phyloP scores from a whole-genome alignment of 495 filamentous ascomycete genomes.

The Neurospora tetraspora region DNA sequence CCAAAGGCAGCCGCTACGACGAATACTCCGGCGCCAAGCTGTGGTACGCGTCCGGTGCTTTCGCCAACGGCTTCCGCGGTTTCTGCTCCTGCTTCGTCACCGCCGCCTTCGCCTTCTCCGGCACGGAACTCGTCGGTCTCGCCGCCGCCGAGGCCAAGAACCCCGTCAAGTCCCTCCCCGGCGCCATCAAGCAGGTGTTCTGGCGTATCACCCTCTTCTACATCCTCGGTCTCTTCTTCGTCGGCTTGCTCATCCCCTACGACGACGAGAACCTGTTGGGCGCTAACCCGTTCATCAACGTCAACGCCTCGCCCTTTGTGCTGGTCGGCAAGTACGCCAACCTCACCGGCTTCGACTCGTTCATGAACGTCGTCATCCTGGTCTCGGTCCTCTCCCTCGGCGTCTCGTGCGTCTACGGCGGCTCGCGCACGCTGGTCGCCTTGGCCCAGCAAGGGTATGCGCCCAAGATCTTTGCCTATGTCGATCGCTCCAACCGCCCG shows the following conservation, averaged over 20 bases:
- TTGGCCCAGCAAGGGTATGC: slow-evolving; percentile 48
- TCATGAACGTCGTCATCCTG: slow-evolving; percentile 68
- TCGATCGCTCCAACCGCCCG: slow-evolving; percentile 50
- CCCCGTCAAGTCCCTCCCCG: slow-evolving; percentile 53
- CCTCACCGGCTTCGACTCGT: slow-evolving; percentile 53
- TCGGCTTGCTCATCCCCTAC: slow-evolving; percentile 60
- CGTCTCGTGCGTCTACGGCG: slow-evolving; percentile 57
- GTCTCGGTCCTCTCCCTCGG: slow-evolving; percentile 59
- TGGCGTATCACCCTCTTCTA: slow-evolving; percentile 70
- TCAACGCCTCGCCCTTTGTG: slow-evolving; percentile 65
- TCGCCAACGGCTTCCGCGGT: slow-evolving; percentile 60
- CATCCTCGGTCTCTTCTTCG: slow-evolving; percentile 59
- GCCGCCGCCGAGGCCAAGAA: slow-evolving; percentile 61
- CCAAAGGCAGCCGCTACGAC: slow-evolving; percentile 34
- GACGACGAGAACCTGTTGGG: slow-evolving; percentile 44
- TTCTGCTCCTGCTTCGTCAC: slow-evolving; percentile 67
- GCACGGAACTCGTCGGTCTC: slow-evolving; percentile 64
- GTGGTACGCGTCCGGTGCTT: slow-evolving; percentile 63
- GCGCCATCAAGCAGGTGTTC: slow-evolving; percentile 64
- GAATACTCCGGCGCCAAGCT: slow-evolving; percentile 51
- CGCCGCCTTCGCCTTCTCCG: slow-evolving; percentile 63
- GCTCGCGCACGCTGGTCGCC: slow-evolving; percentile 59
- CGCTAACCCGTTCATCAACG: slow-evolving; percentile 35
- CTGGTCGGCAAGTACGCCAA: slow-evolving; percentile 58
- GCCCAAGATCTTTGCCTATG: slow-evolving; percentile 47